Evolutionary conservation across 2,329 filamentous ascomycete genomes (phyloP), one percentile per base, ranked within the genome.

Genomic region (Colletotrichum australisinense): DNA sequence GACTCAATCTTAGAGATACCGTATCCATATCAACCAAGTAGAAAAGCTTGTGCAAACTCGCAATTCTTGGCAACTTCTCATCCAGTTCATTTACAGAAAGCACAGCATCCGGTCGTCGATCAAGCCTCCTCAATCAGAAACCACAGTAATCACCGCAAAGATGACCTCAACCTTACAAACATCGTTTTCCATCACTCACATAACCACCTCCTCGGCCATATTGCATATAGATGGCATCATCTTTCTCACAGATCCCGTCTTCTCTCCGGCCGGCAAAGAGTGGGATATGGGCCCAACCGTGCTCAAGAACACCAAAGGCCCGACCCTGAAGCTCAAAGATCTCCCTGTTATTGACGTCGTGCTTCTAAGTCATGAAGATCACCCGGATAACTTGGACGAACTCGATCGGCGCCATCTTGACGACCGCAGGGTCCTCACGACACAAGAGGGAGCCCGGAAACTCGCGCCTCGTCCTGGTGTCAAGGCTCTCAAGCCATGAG

Each of bases 361-460:
- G 4, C 80, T 88, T 1, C 80, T 88, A 9, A 86, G 84, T 76
- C 86, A 88, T 70, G 87, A 88, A 76, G 85, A 88, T 76, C 86
- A 88, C 69, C 79, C 80, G 0, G 86, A 88, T 73, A 88, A 88
- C 72, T 80, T 88, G 2, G 86, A 88, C 49, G 79, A 82, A 1
- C 73, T 83, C 0, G 86, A 86, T 26, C 86, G 86, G 4, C 80
- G 75, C 14, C 80, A 87, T 0, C 81, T 88, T 6, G 81, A 88
- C 62, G 86, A 83, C 8, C 84, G 85, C 6, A 78, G 76, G 3
- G 86, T 88, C 4, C 78, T 87, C 38, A 87, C 85, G 0, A 87
- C 86, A 1, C 67, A 79, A 0, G 85, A 87, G 32, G 86, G 86
- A 1, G 84, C 83, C 0, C 80, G 78, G 24, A 86, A 86, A 1